These are phyloP conservation scores for Phytophthora sp. DNA, from an alignment of 352 stramenopile genomes.

Conservation along the genomic window DNA sequence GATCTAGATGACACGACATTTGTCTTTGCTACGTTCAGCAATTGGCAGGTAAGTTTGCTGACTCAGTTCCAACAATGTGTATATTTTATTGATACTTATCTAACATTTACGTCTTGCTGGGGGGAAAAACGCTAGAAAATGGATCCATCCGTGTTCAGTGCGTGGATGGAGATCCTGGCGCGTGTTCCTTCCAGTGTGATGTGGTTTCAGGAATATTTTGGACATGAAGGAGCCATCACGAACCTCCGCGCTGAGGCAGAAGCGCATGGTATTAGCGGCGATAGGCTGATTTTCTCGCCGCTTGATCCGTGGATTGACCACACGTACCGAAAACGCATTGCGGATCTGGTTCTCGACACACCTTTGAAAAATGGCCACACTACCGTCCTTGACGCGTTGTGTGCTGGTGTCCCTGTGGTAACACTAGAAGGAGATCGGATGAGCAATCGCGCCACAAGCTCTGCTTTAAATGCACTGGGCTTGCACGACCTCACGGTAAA, in stretches of 20 bases:
- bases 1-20: slow-evolving; percentile 34
- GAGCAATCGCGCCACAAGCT: slow-evolving; percentile 70
- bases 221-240: slow-evolving; percentile 47
- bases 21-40: slow-evolving; percentile 86
- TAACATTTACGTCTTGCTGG: slow-evolving; percentile 8
- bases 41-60: slow-evolving; percentile 60
- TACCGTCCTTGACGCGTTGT: slow-evolving; percentile 79
- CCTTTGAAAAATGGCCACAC: slow-evolving; percentile 88
- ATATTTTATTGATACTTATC: background rate
- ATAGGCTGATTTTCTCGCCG: slow-evolving; percentile 63
- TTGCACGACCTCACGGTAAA: slow-evolving; percentile 66
- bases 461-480: slow-evolving; percentile 54
- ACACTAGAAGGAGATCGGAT: slow-evolving; percentile 74
- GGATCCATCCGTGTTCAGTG: slow-evolving; percentile 68
- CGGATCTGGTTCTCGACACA: slow-evolving; percentile 83
- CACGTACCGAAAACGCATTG: slow-evolving; percentile 67
- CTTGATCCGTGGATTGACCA: slow-evolving; percentile 82
- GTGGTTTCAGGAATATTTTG: slow-evolving; percentile 75
- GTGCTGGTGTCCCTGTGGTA: slow-evolving; percentile 75
- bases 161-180: slow-evolving; percentile 81
- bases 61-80: background rate
- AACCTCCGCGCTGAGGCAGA: slow-evolving; percentile 64
- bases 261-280: slow-evolving; percentile 54
- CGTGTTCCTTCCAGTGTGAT: slow-evolving; percentile 75
- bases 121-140: slow-evolving; percentile 62